Conservation (phyloP, 2,329 filamentous ascomycete genomes). For the Fusarium chaquense region DNA sequence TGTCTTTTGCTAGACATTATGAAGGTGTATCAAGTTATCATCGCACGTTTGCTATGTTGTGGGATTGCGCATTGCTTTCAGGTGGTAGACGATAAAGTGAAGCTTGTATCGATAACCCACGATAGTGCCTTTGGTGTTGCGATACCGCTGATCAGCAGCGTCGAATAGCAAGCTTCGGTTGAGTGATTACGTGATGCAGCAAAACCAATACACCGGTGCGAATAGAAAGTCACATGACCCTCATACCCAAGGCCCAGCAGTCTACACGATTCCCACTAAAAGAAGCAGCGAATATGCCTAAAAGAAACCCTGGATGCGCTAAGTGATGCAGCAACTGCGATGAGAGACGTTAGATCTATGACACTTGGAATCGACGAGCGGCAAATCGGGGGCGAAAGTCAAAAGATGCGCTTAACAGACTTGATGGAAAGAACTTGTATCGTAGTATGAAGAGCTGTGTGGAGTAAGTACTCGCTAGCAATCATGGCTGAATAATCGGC, state of each 20-base stretch:
- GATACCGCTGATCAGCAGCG: slow-evolving; percentile 16
- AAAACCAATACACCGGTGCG: not conserved
- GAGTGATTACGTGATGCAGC: slow-evolving; percentile 34
- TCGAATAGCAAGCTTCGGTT: slow-evolving; percentile 32
- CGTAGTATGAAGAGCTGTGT: fast-evolving
- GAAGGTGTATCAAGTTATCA: slow-evolving; percentile 17
- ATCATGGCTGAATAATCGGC: slow-evolving; percentile 46
- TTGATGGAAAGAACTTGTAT: slow-evolving; percentile 37
- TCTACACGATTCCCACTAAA: not conserved
- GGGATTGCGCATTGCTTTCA: slow-evolving; percentile 26
- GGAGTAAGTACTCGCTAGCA: slow-evolving; percentile 49
- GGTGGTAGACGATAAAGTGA: slow-evolving; percentile 7
- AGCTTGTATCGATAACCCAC: slow-evolving; percentile 13
- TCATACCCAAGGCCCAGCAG: not conserved
- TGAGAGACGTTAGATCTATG: slow-evolving; percentile 40
- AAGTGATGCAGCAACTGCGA: not conserved
- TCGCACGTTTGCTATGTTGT: slow-evolving; percentile 4
- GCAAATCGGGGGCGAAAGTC: slow-evolving; percentile 20
- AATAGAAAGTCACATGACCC: not conserved
- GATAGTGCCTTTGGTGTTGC: slow-evolving; percentile 31
- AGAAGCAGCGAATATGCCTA: not conserved
- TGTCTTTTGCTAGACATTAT: slow-evolving; percentile 64
- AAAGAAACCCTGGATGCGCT: not conserved
- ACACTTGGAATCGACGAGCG: slow-evolving; percentile 40
- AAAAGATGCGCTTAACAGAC: slow-evolving; percentile 30